Conservation (phyloP, 2,329 filamentous ascomycete genomes). For the Apiospora arundinis region DNA sequence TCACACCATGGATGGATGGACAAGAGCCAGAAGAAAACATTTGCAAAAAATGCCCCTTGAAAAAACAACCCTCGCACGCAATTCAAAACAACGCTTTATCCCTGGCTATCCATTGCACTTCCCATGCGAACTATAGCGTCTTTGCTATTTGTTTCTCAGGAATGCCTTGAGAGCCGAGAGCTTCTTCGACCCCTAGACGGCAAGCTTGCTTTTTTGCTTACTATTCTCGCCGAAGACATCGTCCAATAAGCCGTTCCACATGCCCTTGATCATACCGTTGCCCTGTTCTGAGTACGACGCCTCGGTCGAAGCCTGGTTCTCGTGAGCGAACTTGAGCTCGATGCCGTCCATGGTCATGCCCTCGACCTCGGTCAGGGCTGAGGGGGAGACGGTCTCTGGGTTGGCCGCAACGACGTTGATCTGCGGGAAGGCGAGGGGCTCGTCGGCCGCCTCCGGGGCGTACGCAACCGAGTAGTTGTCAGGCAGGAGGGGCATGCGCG, state of each 20-base stretch:
- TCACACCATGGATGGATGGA: background rate
- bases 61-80: background rate
- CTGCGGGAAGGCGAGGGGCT: slow-evolving; percentile 48
- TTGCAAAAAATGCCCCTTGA: background rate
- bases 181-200: background rate
- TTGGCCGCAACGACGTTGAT: slow-evolving; percentile 63
- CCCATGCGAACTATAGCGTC: background rate
- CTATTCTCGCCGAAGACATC: slow-evolving; percentile 28
- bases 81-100: background rate
- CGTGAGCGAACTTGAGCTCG: slow-evolving; percentile 59
- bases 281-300: slow-evolving; percentile 11
- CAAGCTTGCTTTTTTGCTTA: slow-evolving; percentile 18
- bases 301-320: background rate
- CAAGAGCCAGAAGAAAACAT: background rate
- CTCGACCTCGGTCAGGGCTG: slow-evolving; percentile 63
- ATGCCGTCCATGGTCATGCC: slow-evolving; percentile 63
- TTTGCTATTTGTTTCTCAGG: background rate
- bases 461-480: slow-evolving; percentile 60
- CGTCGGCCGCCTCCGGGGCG: slow-evolving; percentile 49
- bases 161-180: slow-evolving; percentile 4
- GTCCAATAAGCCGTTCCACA: slow-evolving; percentile 16
- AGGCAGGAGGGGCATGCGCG: slow-evolving; percentile 65
- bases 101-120: background rate
- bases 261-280: slow-evolving; percentile 13
- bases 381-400: slow-evolving; percentile 56